A percentile compares a stretch with the other conserved stretches of the same genome.
Conservation (phyloP, 495 filamentous ascomycete species). For the Lasiosphaeria hispida region DNA sequence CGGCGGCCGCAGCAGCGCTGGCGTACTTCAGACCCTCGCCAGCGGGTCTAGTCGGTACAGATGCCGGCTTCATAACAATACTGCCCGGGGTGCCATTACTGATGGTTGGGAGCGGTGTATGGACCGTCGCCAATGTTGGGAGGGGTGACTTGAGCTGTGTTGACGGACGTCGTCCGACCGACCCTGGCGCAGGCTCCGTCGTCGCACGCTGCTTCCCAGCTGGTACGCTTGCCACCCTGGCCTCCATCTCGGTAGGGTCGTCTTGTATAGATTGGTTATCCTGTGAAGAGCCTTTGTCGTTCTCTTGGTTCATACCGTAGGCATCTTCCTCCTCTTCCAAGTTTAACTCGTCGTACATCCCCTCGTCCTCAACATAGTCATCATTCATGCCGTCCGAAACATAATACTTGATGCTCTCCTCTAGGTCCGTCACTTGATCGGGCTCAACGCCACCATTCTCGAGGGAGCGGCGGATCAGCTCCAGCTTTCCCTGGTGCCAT, state of each 20-base stretch:
- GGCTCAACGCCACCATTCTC: constrained; percentile 89
- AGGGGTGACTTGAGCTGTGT: constrained; percentile 91
- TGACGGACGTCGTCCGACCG: constrained; percentile 71
- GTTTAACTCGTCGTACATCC: constrained; percentile 89
- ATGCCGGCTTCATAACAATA: constrained; percentile 82
- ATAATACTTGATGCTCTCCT: constrained; percentile 93
- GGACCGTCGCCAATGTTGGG: constrained; percentile 82
- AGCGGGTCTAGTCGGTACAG: constrained; percentile 75
- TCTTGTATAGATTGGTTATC: constrained; percentile 92
- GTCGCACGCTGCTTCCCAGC: constrained; percentile 52
- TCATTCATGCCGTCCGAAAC: constrained; percentile 83
- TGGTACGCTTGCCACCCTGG: constrained; percentile 44
- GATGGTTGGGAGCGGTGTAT: constrained; percentile 62
- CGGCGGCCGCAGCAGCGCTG: constrained; percentile 91
- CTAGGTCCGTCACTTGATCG: constrained; percentile 77
- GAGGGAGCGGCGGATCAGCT: constrained; percentile 82
- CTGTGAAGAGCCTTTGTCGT: constrained; percentile 88
- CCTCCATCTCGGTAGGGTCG: constrained; percentile 65
- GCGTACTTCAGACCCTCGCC: constrained; percentile 95
- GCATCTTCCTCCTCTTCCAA: constrained; percentile 84
- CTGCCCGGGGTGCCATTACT: constrained; percentile 55
- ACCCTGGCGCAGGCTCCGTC: constrained; percentile 47
- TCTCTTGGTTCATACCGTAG: constrained; percentile 78
- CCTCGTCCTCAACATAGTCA: constrained; percentile 88
- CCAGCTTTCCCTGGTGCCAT: constrained; percentile 90